A percentile compares a stretch with the other conserved stretches of the same genome.
Conservation (phyloP, 352 stramenopile species). For the Phytophthora megakarya region DNA sequence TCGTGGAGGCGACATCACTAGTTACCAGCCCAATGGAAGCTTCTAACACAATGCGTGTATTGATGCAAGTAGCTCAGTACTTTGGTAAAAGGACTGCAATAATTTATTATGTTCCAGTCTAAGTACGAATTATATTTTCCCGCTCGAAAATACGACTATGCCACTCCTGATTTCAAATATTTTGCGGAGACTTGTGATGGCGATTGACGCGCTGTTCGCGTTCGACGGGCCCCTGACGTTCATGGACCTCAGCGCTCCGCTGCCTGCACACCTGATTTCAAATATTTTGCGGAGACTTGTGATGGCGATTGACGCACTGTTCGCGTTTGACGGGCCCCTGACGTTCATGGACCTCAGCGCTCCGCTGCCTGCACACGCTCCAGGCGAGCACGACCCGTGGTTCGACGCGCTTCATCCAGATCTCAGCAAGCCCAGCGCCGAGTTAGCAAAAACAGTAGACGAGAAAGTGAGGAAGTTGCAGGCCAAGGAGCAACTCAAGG, state of each 20-base stretch:
- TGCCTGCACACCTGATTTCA: constrained; percentile 9
- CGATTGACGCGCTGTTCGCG: constrained; percentile 70
- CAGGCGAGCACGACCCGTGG: constrained; percentile 55
- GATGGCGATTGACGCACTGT: constrained; percentile 54
- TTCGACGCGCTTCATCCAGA: constrained; percentile 60
- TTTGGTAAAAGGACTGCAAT: too few species aligned
- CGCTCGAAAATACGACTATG: too few species aligned
- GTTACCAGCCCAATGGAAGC: too few species aligned
- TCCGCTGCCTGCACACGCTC: constrained; percentile 15
- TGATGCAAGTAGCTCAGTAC: too few species aligned
- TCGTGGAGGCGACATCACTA: too few species aligned
- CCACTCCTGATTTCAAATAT: neutral
- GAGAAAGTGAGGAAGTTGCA: constrained; percentile 19
- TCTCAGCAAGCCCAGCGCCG: constrained; percentile 66
- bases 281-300: constrained; percentile 14
- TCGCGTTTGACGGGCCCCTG: constrained; percentile 74
- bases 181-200: constrained; percentile 16
- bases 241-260: constrained; percentile 51
- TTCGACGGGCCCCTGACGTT: constrained; percentile 73
- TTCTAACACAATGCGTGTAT: too few species aligned
- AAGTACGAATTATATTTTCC: constrained; percentile 4
- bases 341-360: constrained; percentile 58
- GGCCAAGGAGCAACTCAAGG: constrained; percentile 18
- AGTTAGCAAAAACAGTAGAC: constrained; percentile 45
- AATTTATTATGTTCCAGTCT: too few species aligned